These are phyloP conservation scores for Saitozyma sp. DNA, from an alignment of 768 basidiomycete genomes.

Conservation along the genomic window DNA sequence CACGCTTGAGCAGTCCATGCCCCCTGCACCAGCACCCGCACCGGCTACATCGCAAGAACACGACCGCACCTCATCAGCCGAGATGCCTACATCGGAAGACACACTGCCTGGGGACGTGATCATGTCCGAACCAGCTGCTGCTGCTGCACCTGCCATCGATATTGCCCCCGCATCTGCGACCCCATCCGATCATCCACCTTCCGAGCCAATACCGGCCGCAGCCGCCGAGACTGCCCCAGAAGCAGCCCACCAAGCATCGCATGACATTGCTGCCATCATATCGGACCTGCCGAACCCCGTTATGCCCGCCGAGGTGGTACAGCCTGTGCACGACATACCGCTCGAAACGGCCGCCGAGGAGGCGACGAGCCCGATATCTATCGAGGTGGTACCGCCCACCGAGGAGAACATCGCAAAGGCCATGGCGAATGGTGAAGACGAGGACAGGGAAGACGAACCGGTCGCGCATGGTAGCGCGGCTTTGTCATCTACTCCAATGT, in stretches of 20 bases:
- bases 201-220: too few species aligned
- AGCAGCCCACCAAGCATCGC: constrained; percentile 9
- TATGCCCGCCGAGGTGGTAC: constrained; percentile 13
- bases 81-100: neutral
- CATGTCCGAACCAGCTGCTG: too few species aligned
- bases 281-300: constrained; percentile 31
- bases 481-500: too few species aligned
- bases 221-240: constrained; percentile 6
- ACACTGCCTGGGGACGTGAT: too few species aligned
- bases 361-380: constrained; percentile 12
- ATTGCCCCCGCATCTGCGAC: neutral
- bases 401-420: too few species aligned
- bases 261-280: constrained; percentile 11
- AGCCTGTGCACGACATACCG: constrained; percentile 16
- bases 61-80: neutral
- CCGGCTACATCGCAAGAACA: constrained; percentile 1
- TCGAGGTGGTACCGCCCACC: neutral
- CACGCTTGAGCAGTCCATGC: constrained; percentile 38
- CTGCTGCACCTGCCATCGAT: neutral
- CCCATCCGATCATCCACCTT: neutral
- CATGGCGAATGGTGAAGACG: too few species aligned
- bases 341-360: constrained; percentile 17
- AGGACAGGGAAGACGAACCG: too few species aligned
- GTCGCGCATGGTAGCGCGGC: too few species aligned
- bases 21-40: constrained; percentile 20